These are phyloP conservation scores for Puccinia hordei DNA, from an alignment of 1,284 basidiomycete genomes.

Conservation along the genomic window DNA sequence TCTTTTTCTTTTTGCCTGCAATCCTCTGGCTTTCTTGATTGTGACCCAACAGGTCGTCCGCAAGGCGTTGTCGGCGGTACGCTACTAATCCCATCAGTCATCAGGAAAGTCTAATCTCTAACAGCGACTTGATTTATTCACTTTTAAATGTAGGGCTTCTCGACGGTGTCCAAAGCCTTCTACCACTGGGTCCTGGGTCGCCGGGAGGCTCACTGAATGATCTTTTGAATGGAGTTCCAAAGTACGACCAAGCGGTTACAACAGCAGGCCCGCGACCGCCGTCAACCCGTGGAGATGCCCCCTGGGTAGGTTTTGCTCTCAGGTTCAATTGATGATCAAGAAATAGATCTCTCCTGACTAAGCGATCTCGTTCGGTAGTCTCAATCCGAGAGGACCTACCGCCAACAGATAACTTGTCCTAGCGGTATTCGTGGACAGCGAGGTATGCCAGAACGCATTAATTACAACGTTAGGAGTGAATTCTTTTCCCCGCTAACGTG, in stretches of 20 bases:
- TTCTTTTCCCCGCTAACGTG: background rate
- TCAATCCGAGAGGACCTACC: constrained; percentile 25
- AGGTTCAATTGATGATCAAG: background rate
- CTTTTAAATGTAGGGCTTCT: background rate
- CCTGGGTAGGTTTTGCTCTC: constrained; percentile 20
- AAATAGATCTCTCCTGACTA: background rate
- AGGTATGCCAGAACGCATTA: background rate
- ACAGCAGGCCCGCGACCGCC: constrained; percentile 19
- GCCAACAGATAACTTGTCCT: constrained; percentile 14
- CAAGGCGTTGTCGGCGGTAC: no score
- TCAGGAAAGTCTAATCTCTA: no score
- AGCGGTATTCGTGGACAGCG: background rate
- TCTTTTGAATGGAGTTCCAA: constrained; percentile 20
- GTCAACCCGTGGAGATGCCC: constrained; percentile 30
- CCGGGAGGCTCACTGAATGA: background rate
- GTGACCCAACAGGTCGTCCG: no score
- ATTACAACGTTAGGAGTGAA: background rate
- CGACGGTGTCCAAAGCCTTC: background rate
- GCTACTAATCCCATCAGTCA: no score
- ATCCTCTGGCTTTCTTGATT: no score
- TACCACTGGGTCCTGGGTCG: background rate
- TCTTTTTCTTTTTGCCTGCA: no score
- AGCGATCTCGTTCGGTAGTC: background rate
- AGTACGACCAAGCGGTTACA: constrained; percentile 3
- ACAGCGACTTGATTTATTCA: no score